phyloP scores from a whole-genome alignment of 768 basidiomycete species.

The Neoboletus subvelutipes region DNA sequence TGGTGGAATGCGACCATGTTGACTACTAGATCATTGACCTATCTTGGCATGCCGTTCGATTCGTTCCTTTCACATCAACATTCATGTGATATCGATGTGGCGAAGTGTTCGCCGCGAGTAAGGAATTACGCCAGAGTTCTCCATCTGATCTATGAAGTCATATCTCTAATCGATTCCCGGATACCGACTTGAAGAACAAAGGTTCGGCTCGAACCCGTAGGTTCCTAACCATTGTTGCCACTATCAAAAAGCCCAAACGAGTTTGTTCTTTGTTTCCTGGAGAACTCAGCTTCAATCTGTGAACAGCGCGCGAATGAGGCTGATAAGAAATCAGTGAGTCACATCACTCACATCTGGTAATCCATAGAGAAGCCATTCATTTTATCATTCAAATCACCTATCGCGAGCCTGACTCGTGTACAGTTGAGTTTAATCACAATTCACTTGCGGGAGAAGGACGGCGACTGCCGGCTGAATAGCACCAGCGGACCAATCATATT shows the following conservation, averaged over 20 bases:
- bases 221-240: background rate
- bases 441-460: conserved; percentile 9
- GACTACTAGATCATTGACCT: background rate
- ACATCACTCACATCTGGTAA: conserved; percentile 12
- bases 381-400: background rate
- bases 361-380: conserved; percentile 19
- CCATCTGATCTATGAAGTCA: conserved; percentile 9
- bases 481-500: background rate
- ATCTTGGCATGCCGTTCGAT: conserved; percentile 5
- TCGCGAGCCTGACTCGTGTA: conserved; percentile 9
- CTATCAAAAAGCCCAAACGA: conserved; percentile 9
- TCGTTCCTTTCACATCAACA: background rate
- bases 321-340: conserved; percentile 24
- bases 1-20: background rate
- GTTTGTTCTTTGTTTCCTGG: background rate
- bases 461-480: conserved; percentile 1
- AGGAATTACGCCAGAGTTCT: background rate
- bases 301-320: background rate
- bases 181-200: conserved; percentile 10
- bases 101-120: background rate
- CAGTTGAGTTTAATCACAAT: conserved; percentile 13
- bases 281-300: background rate
- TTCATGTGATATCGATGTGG: background rate
- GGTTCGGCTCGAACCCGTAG: conserved; percentile 1
- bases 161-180: conserved; percentile 1